A percentile compares a stretch with the other conserved stretches of the same genome.
Conservation (phyloP, 345 rosid genomes). For the Moringa oleifera region DNA sequence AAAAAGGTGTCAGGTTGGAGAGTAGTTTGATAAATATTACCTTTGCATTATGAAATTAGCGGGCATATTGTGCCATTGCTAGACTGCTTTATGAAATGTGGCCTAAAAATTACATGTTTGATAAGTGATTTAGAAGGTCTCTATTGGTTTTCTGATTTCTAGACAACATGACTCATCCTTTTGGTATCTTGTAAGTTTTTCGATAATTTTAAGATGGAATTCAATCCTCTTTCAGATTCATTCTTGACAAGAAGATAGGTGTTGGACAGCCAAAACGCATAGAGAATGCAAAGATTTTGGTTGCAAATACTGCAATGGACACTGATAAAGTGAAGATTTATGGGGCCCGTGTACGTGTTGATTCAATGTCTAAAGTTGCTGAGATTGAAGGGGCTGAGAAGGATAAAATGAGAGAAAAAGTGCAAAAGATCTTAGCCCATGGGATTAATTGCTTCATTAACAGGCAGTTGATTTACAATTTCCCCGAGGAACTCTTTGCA, state of each 20-base stretch:
- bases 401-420: slow-evolving; percentile 96
- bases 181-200: background rate
- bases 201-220: slow-evolving; percentile 5
- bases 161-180: background rate
- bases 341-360: slow-evolving; percentile 99
- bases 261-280: slow-evolving; percentile 95
- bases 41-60: too few species aligned
- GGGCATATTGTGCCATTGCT: too few species aligned
- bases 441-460: slow-evolving; percentile 98
- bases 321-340: slow-evolving; percentile 98
- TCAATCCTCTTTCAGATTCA: slow-evolving; percentile 49
- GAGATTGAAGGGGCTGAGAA: slow-evolving; percentile 99
- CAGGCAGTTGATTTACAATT: slow-evolving; percentile 96
- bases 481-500: slow-evolving; percentile 96
- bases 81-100: too few species aligned
- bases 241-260: slow-evolving; percentile 99
- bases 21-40: too few species aligned
- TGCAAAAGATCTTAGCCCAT: slow-evolving; percentile 84
- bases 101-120: too few species aligned
- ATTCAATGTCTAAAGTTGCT: slow-evolving; percentile 95
- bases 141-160: background rate
- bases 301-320: slow-evolving; percentile 99
- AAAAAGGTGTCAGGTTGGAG: too few species aligned
- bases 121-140: background rate
- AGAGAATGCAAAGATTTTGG: slow-evolving; percentile 93